Evolutionary conservation across 257 asterid genomes (phyloP), one percentile per base, ranked within the genome.

Genomic region (Solanum peruvianum): DNA sequence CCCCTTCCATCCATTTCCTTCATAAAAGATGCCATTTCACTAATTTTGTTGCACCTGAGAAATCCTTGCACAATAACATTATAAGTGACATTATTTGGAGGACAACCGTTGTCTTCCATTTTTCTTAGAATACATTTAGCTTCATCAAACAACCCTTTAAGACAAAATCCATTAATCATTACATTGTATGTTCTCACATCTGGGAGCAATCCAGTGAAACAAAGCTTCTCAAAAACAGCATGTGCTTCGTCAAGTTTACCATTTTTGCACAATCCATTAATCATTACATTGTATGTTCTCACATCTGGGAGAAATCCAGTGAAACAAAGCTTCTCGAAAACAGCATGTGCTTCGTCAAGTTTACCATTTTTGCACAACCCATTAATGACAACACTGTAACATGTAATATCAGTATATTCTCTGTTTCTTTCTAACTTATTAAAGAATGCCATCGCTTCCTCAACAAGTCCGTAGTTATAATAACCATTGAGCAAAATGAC

Each of bases 1-100:
- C 83, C 85, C 15, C 60, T 84, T 11, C 69, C 13, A 8, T 3
- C 80, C 89, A 90, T 86, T 86, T 88, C 87, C 33, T 88, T 86
- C 64, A 90, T 33, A 25, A 33, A 67, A 1, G 21, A 7, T 73
- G 58, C 9, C 11, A 77, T 87, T 4, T 35, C 78, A 71, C 25
- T 71, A 71, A 71, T 16, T 35, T 35, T 35, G 9, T 8, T 18
- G 9, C 80, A 72, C 80, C 80, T 72, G 4, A 72, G 80, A 72
- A 35, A 72, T 35, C 27, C 80, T 35, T 10, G 29, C 44, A 70
- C 44, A 33, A 70, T 16, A 18, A 70, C 25, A 31, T 31, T 70
- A 11, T 15, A 31, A 29, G 76, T 69, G 23, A 70, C n/a, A 33
- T 71, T 18, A 44, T 33, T 9, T 8, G 44, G 25, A 10, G 21